These are phyloP conservation scores for Vaccinium vitisidaea DNA, from an alignment of 148 eudicot species.

Conservation along the genomic window DNA sequence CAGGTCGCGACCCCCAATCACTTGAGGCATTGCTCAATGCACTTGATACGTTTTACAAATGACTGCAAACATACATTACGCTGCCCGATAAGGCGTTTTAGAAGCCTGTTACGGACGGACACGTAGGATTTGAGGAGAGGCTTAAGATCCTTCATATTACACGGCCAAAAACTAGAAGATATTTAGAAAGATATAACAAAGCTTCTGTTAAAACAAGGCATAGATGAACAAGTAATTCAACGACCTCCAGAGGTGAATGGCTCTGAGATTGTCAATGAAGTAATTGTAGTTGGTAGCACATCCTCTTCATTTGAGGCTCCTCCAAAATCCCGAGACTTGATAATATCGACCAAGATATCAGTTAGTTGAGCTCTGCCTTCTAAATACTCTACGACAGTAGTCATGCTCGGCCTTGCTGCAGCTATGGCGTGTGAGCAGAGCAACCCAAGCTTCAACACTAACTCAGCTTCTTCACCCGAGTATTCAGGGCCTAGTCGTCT, in stretches of 20 bases:
- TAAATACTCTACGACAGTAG: not conserved
- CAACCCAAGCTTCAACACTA: conserved; percentile 6
- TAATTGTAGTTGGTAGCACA: not conserved
- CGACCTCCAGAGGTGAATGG: not conserved
- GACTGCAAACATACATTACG: too few relatives aligned
- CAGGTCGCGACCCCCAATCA: too few relatives aligned
- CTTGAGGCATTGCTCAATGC: too few relatives aligned
- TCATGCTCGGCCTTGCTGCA: not conserved
- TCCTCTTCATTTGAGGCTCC: not conserved
- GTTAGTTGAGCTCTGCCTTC: conserved; percentile 11
- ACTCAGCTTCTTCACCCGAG: conserved; percentile 5
- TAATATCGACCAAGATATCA: not conserved
- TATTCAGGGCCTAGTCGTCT: not conserved
- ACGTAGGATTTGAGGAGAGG: too few relatives aligned
- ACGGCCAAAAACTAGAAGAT: too few relatives aligned
- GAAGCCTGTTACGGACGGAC: too few relatives aligned
- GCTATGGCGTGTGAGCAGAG: conserved; percentile 2
- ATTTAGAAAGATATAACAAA: not conserved
- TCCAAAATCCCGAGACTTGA: not conserved
- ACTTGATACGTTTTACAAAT: too few relatives aligned
- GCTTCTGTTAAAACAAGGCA: not conserved
- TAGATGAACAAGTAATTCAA: not conserved
- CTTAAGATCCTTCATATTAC: too few relatives aligned
- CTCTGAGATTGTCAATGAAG: not conserved
- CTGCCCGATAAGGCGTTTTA: too few relatives aligned